Evolutionary conservation across 257 asterid species (phyloP).

Genomic region (Fraxinus anomala): DNA sequence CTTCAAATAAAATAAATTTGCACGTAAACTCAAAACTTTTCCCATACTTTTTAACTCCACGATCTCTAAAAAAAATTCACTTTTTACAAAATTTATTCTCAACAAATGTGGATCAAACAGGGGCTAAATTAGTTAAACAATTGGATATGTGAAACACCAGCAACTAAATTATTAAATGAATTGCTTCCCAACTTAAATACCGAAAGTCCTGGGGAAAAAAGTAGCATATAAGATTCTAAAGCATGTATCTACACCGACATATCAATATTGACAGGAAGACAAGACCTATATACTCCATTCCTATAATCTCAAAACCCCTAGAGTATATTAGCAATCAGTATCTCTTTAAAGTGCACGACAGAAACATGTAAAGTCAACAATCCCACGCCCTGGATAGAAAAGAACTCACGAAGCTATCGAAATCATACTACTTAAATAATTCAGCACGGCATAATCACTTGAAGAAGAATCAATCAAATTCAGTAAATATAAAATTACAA

Average conservation of each 20-base stretch:
- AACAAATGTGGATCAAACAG: no score
- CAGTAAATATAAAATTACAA: conserved; percentile 11
- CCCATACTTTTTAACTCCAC: no score
- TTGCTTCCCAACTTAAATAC: neutral
- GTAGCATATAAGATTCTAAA: neutral
- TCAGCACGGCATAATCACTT: neutral
- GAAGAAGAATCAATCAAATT: neutral
- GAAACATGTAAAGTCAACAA: neutral
- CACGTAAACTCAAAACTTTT: no score
- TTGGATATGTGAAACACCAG: neutral
- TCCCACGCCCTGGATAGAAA: neutral
- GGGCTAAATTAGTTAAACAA: neutral
- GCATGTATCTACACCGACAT: neutral
- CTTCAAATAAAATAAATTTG: no score
- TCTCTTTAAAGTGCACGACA: neutral
- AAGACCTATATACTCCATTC: neutral
- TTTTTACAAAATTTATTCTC: no score
- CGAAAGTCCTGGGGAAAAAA: neutral
- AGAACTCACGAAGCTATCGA: neutral
- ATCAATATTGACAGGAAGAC: neutral
- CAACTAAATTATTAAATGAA: neutral
- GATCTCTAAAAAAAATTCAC: no score
- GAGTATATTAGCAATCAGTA: neutral
- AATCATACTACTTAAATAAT: neutral
- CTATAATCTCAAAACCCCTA: neutral